These are phyloP conservation scores for Phytophthora nicotianae DNA, from an alignment of 352 stramenopile species.

Conservation along the genomic window DNA sequence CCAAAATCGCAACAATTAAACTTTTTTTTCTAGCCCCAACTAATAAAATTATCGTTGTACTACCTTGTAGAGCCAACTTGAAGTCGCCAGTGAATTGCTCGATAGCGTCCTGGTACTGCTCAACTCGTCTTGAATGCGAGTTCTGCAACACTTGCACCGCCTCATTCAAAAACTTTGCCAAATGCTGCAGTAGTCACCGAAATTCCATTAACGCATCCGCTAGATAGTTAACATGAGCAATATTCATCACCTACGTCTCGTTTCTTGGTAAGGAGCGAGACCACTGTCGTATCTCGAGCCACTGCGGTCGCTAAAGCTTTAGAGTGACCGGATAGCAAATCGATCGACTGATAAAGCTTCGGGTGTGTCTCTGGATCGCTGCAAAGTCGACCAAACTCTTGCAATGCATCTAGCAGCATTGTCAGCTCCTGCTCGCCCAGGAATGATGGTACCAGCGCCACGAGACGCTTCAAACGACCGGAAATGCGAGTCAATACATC, in stretches of 20 bases:
- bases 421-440: conserved; percentile 19
- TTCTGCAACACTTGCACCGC: conserved; percentile 41
- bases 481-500: conserved; percentile 9
- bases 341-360: conserved; percentile 5
- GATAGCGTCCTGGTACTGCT: conserved; percentile 37
- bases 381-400: conserved; percentile 7
- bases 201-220: neutral
- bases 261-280: conserved; percentile 24
- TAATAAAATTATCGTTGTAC: too few relatives aligned
- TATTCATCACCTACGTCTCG: conserved; percentile 19
- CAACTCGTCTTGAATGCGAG: conserved; percentile 40
- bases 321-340: neutral
- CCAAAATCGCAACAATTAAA: neutral
- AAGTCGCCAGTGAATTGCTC: conserved; percentile 39
- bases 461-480: conserved; percentile 12
- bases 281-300: conserved; percentile 2
- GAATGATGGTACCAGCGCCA: conserved; percentile 27
- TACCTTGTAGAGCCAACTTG: conserved; percentile 38
- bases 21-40: neutral
- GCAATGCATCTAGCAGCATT: conserved; percentile 15
- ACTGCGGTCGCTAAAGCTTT: conserved; percentile 8
- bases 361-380: conserved; percentile 7
- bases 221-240: neutral
- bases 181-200: conserved; percentile 9
- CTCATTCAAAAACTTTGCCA: conserved; percentile 44